Evolutionary conservation across 352 stramenopile species (phyloP), one percentile per base, ranked within the genome.

Genomic region (Phytophthora boehmeriae): DNA sequence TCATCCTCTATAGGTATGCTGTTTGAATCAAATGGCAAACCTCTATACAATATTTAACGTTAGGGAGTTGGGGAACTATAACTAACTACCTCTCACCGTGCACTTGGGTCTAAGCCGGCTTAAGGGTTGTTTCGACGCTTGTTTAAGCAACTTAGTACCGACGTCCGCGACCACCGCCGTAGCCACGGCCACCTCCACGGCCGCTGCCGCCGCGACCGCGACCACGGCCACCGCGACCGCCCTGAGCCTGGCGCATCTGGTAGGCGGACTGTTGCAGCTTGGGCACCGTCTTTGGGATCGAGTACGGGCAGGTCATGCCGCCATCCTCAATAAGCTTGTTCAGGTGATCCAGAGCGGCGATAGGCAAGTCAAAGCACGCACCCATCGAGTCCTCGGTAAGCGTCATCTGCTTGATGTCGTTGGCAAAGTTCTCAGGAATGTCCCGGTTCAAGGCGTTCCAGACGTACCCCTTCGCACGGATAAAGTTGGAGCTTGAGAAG

Each of bases 401-500:
- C 49, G 88, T 93, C 75, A 98, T 78, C 70, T 96, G 92, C 69
- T 95, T 95, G 41, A 98, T 86, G 44, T 92, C 73, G 14, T 87
- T 85, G 16, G 88, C 74, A 20, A 87, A 68, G 35, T 92, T 78
- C 50, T 92, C 76, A 14, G 76, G 66, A 46, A 98, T 85, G 49
- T 95, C 83, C 42, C 90, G 86, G 66, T 96, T 88, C 32, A 98
- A 54, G 17, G 89, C 90, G 53, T 91, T 96, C 92, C 92, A 98
- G 9, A 97, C 92, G 71, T 97, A 97, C 42, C 89, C 85, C 70
- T 95, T 94, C 39, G 85, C 86, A 5, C 82, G 79, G 51, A 98
- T 96, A 23, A 74, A 57, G 62, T 92, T 95, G 50, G 78, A 83
- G 74, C 82, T 92, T 46, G 70, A 78, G 73, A 96, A 98, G 16